Percentiles rank a stretch among this genome's conserved stretches.
Evolutionary conservation across 495 filamentous ascomycete species (phyloP).

Genomic region (Tetracladium setigerum): DNA sequence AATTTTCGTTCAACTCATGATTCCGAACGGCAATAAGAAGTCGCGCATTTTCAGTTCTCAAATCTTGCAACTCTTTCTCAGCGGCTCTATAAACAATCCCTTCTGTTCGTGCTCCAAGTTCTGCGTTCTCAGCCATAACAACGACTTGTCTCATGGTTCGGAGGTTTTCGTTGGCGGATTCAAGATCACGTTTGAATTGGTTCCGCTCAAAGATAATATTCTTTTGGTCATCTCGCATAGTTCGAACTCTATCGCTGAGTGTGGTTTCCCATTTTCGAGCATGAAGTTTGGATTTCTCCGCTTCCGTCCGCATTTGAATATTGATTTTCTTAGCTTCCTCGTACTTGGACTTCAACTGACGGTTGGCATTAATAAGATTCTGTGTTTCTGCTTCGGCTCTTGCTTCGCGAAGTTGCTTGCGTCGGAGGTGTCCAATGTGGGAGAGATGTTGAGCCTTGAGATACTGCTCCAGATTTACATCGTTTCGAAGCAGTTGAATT

Average conservation of each 20-base stretch:
- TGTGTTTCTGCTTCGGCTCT: conserved; percentile 68
- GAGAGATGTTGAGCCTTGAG: conserved; percentile 67
- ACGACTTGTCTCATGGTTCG: conserved; percentile 50
- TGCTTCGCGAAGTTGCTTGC: conserved; percentile 59
- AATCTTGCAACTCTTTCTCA: conserved; percentile 49
- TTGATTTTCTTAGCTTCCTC: conserved; percentile 60
- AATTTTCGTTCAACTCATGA: conserved; percentile 49
- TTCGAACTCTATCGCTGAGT: conserved; percentile 48
- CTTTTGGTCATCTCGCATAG: conserved; percentile 59
- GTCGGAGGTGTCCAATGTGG: conserved; percentile 64
- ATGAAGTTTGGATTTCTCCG: conserved; percentile 52
- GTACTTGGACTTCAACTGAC: conserved; percentile 56
- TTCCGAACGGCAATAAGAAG: conserved; percentile 47
- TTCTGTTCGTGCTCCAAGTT: conserved; percentile 48
- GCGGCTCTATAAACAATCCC: conserved; percentile 49
- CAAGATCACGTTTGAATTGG: conserved; percentile 43
- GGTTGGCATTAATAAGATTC: conserved; percentile 63
- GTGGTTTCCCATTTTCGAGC: conserved; percentile 65
- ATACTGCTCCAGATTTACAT: conserved; percentile 70
- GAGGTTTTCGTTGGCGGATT: conserved; percentile 41
- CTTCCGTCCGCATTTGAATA: conserved; percentile 55
- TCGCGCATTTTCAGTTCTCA: conserved; percentile 48
- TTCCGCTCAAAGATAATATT: conserved; percentile 49
- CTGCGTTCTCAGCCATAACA: conserved; percentile 51
- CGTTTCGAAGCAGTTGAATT: conserved; percentile 59